Evolutionary conservation across 495 filamentous ascomycete genomes (phyloP).

Genomic region (Mytilinidion resinicola): DNA sequence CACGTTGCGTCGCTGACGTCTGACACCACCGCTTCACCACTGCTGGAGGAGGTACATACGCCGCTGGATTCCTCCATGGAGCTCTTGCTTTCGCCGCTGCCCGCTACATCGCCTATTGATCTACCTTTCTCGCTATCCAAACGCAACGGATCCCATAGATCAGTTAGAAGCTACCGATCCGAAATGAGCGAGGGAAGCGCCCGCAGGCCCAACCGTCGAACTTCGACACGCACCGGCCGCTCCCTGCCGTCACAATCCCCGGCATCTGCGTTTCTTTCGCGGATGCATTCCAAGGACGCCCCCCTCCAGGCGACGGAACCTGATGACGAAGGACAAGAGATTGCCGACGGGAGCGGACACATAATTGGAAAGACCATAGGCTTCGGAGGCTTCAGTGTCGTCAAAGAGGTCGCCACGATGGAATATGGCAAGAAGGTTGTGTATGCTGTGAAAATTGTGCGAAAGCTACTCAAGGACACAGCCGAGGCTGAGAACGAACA

Average conservation of each 20-base stretch:
- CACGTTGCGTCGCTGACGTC: slow-evolving; percentile 53
- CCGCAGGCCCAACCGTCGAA: slow-evolving; percentile 22
- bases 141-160: slow-evolving; percentile 20
- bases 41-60: slow-evolving; percentile 47
- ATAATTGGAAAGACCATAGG: slow-evolving; percentile 67
- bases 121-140: slow-evolving; percentile 45
- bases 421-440: slow-evolving; percentile 48
- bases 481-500: slow-evolving; percentile 60
- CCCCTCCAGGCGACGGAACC: slow-evolving; percentile 47
- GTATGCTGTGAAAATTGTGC: slow-evolving; percentile 68
- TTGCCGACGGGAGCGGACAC: slow-evolving; percentile 56
- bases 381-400: slow-evolving; percentile 62
- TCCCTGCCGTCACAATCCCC: slow-evolving; percentile 37
- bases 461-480: slow-evolving; percentile 51
- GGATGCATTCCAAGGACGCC: slow-evolving; percentile 40
- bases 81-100: slow-evolving; percentile 49
- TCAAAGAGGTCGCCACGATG: slow-evolving; percentile 66
- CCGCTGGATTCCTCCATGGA: slow-evolving; percentile 46
- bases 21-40: slow-evolving; percentile 49
- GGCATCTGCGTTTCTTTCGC: slow-evolving; percentile 53
- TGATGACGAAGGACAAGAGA: slow-evolving; percentile 68
- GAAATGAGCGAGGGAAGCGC: slow-evolving; percentile 16
- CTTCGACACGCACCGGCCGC: slow-evolving; percentile 27
- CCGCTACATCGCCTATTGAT: slow-evolving; percentile 38
- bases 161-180: slow-evolving; percentile 21